A percentile compares a stretch with the other conserved stretches of the same genome.
These are phyloP conservation scores for Fragaria ananassa DNA, from an alignment of 306 rosid species.

Conservation along the genomic window DNA sequence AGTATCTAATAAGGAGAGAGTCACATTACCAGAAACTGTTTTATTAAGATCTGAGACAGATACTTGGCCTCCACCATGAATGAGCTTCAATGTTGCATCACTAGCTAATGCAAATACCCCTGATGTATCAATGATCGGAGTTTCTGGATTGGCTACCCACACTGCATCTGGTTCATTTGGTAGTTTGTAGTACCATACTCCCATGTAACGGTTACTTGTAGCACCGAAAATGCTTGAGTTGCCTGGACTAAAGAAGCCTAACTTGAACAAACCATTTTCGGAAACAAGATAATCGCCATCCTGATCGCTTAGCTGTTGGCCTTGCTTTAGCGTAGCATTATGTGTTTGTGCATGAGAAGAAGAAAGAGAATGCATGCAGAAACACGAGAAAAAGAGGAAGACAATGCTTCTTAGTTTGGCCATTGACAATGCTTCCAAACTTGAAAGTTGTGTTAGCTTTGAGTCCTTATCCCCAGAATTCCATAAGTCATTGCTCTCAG, in stretches of 20 bases:
- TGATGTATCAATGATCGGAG: slow-evolving; percentile 19
- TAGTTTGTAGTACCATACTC: slow-evolving; percentile 30
- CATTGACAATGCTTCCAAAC: not conserved
- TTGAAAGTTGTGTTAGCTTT: not conserved
- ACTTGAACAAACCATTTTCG: slow-evolving; percentile 8
- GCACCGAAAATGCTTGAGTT: slow-evolving; percentile 6
- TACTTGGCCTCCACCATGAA: slow-evolving; percentile 11
- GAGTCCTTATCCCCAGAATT: not conserved
- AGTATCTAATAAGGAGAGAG: not conserved
- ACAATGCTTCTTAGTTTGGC: slow-evolving; percentile 2
- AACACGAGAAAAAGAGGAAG: not conserved
- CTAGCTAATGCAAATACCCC: slow-evolving; percentile 20
- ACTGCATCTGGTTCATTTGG: slow-evolving; percentile 27
- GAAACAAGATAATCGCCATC: slow-evolving; percentile 20
- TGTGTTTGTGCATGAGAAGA: slow-evolving; percentile 5
- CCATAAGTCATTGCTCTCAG: not conserved
- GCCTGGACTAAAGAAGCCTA: slow-evolving; percentile 32
- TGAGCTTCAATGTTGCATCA: slow-evolving; percentile 30
- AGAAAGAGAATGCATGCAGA: not conserved
- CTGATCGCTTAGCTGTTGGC: slow-evolving; percentile 16
- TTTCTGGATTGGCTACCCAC: slow-evolving; percentile 29
- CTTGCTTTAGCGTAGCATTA: slow-evolving; percentile 14
- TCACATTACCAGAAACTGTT: slow-evolving; percentile 21
- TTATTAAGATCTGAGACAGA: slow-evolving; percentile 14
- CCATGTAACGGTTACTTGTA: slow-evolving; percentile 18